Base-by-base conservation (phyloP, 2,329 filamentous ascomycete genomes). In the Parascedosporium putredinis region DNA sequence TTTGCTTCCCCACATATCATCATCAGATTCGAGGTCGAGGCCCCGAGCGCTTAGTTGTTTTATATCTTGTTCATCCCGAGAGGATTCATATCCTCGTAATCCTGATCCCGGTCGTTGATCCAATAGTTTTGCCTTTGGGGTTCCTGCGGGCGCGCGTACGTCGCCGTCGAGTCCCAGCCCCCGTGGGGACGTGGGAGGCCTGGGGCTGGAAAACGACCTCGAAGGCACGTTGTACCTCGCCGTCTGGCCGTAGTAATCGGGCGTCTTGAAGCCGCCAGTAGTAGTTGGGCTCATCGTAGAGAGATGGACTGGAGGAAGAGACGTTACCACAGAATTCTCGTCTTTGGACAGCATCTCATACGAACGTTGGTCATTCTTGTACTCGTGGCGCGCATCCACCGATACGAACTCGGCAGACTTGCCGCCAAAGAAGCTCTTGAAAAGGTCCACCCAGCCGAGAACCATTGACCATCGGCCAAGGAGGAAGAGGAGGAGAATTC, bases 391-490 rank as follows among this genome's bases (percentile, higher is more conserved):
- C 44, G 89, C 88, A 62, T 96, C 91, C 43, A 86, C 83, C 34
- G 88, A 94, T 55, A 95, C 86, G 59, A 96, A 97, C 64, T 97
- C 91, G 58, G 80, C 79, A 61, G 84, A 79, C 52, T 67, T 71
- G 49, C 71, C 68, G 31, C 68, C 65, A 53, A 79, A 67, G 45
- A 70, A 60, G 33, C 66, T 63, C 50, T 64, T 69, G 56, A 82
- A 64, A 38, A 90, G 67, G 23, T 94, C 82, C 38, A 72, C 57
- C 93, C 93, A 98, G 54, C 86, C 93, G 3, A 73, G 77, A 50
- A 94, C 72, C 83, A 97, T 94, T n/a, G 86, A 84, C 64, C 79
- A 81, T 48, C 90, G 84, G 33, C 86, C 84, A 27, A 96, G 79
- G 52, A 97, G 79, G 50, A 95, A 66, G 51, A 94, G 75, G 46